phyloP scores from a whole-genome alignment of 768 basidiomycete species.

The Pisolithus orientalis region DNA sequence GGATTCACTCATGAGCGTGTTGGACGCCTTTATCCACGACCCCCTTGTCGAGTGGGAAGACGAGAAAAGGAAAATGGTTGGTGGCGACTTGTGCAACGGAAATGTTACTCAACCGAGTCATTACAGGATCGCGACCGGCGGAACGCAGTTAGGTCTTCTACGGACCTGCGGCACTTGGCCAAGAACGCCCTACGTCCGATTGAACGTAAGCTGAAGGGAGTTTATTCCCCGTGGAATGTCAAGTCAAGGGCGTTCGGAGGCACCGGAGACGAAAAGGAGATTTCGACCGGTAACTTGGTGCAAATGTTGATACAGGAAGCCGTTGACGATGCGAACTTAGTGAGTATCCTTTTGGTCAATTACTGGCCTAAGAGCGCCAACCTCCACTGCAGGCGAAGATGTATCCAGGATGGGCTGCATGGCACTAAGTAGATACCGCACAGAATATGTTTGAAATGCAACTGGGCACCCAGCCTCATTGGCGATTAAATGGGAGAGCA shows the following conservation, averaged over 20 bases:
- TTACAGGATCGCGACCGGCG: slow-evolving; percentile 40
- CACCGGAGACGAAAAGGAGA: slow-evolving; percentile 33
- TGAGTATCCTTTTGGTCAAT: slow-evolving; percentile 21
- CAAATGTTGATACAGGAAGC: slow-evolving; percentile 91
- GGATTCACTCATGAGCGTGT: slow-evolving; percentile 89
- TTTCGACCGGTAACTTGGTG: slow-evolving; percentile 81
- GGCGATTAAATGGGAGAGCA: not conserved
- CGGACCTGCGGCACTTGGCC: slow-evolving; percentile 62
- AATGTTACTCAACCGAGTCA: not conserved
- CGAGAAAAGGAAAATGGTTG: slow-evolving; percentile 60
- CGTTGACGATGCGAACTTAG: slow-evolving; percentile 65
- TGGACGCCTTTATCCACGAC: slow-evolving; percentile 96
- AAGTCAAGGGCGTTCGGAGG: slow-evolving; percentile 33
- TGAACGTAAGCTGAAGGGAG: slow-evolving; percentile 73
- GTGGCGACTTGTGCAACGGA: slow-evolving; percentile 7
- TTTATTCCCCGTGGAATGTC: slow-evolving; percentile 45
- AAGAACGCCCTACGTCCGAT: slow-evolving; percentile 76
- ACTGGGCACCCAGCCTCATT: not conserved
- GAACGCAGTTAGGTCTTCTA: slow-evolving; percentile 42
- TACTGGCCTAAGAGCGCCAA: slow-evolving; percentile 5
- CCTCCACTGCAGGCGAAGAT: slow-evolving; percentile 59
- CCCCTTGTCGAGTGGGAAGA: slow-evolving; percentile 96
- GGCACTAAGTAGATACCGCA: slow-evolving; percentile 41
- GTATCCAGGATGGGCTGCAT: slow-evolving; percentile 90
- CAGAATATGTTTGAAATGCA: not conserved